Conservation (phyloP, 176 grass and related monocot species). For the Paspalum notatum region DNA sequence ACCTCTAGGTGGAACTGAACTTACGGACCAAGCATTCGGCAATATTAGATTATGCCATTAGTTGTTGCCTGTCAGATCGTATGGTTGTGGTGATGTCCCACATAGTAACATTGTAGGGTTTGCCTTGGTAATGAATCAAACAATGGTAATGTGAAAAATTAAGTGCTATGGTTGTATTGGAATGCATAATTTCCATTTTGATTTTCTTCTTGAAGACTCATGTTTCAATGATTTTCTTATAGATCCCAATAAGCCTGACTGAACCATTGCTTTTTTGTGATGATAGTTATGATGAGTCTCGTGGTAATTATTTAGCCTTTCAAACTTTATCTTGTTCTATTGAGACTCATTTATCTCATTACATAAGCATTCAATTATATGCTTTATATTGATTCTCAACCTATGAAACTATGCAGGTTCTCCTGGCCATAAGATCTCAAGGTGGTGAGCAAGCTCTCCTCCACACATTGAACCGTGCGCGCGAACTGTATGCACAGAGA, state of each 20-base stretch:
- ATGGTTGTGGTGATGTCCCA: neutral
- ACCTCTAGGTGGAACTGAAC: neutral
- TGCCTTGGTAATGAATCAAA: neutral
- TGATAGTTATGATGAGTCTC: slow-evolving; percentile 1
- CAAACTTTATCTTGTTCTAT: neutral
- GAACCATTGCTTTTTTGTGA: neutral
- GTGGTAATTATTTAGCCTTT: neutral
- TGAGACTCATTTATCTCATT: neutral
- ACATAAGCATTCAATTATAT: neutral
- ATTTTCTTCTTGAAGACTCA: neutral
- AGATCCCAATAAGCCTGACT: neutral
- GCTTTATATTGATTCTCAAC: slow-evolving; percentile 27
- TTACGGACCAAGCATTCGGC: neutral
- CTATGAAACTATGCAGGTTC: slow-evolving; percentile 49
- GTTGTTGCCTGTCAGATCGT: neutral
- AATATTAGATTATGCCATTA: neutral
- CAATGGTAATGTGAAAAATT: neutral
- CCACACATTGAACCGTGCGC: slow-evolving; percentile 72
- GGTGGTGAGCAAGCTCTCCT: slow-evolving; percentile 83
- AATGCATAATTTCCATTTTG: neutral
- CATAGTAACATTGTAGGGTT: neutral
- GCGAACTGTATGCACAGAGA: slow-evolving; percentile 77
- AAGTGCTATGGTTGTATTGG: neutral
- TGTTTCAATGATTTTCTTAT: neutral
- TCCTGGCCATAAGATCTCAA: slow-evolving; percentile 78